Base-by-base conservation (phyloP, 2,329 filamentous ascomycete species). In the Alternaria ethzedia region DNA sequence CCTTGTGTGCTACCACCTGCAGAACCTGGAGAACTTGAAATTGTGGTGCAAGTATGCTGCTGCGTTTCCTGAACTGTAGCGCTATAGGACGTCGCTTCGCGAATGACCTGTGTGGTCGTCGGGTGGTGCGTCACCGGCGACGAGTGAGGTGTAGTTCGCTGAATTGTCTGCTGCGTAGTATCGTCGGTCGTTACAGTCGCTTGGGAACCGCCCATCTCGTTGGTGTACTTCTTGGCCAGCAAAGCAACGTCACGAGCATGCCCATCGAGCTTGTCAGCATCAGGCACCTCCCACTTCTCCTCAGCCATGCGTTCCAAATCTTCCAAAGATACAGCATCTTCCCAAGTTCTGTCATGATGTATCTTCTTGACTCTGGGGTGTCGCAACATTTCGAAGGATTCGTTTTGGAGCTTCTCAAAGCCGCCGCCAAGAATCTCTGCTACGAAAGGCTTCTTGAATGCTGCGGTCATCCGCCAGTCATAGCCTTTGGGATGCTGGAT, bases 371-470 rank as follows among this genome's bases (percentile, higher is more conserved):
- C 87, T 3, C 87, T 84, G 1, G 94, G 91, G 72, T 97, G 96
- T 2, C 94, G 86, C 56, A 93, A 86, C 63, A 89, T 90, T 83
- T 88, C 93, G 72, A 91, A 94, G 1, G 85, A 84, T 13, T 88
- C 89, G 71, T 91, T 90, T 5, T 88, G 86, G 3, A 87, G 85
- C 72, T 90, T 92, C 63, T 93, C 91, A 69, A 94, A 97, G 0
- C 90, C 90, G 65, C 92, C 92, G 57, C 93, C 94, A 23, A 91
- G 85, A 63, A 97, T 83, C 70, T 97, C 94, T 59, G 94, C 91
- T 0, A 97, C 88, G 20, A 93, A 86, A 0, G 93, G 93, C 0
- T 84, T 82, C 7, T 84, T 86, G 76, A 97, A 97, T 1, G 90
- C 79, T 2, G 84, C 79, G 0, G 83, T 82, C 70, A 83, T 82